A percentile compares a stretch with the other conserved stretches of the same genome.
Evolutionary conservation across 306 rosid genomes (phyloP).

Genomic region (Pterocarpus macrocarpus): DNA sequence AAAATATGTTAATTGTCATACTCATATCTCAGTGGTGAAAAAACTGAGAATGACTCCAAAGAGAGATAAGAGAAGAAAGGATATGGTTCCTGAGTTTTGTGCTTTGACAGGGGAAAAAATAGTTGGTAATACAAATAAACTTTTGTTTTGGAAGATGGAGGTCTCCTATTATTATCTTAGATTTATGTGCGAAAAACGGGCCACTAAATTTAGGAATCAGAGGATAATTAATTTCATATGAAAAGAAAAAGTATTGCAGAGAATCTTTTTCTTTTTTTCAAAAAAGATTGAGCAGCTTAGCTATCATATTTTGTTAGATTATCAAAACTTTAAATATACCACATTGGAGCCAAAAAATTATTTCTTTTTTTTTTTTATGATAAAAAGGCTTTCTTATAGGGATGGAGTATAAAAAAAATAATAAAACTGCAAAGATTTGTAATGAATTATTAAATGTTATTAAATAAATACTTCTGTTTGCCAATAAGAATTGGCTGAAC

Average conservation of each 20-base stretch:
- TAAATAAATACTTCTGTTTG: too few relatives aligned
- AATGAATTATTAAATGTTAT: too few relatives aligned
- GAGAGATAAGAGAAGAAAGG: background rate
- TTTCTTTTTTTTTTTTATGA: background rate
- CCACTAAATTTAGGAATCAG: background rate
- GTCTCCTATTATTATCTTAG: background rate
- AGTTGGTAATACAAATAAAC: background rate
- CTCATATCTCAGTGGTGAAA: background rate
- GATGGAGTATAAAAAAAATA: too few relatives aligned
- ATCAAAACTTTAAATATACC: background rate
- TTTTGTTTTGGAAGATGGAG: background rate
- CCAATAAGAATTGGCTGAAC: too few relatives aligned
- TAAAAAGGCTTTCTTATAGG: too few relatives aligned
- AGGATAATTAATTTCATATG: background rate
- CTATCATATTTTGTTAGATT: slow-evolving; percentile 12
- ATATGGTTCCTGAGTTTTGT: background rate
- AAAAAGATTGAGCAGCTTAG: background rate
- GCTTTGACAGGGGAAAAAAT: background rate
- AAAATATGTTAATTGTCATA: too few relatives aligned
- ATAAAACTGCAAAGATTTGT: too few relatives aligned
- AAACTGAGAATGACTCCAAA: background rate
- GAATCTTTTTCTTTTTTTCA: background rate
- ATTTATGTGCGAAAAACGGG: background rate
- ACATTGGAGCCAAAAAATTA: background rate
- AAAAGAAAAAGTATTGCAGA: slow-evolving; percentile 7